These are phyloP conservation scores for Vanrija sp. DNA, from an alignment of 1,284 basidiomycete genomes.

Conservation along the genomic window DNA sequence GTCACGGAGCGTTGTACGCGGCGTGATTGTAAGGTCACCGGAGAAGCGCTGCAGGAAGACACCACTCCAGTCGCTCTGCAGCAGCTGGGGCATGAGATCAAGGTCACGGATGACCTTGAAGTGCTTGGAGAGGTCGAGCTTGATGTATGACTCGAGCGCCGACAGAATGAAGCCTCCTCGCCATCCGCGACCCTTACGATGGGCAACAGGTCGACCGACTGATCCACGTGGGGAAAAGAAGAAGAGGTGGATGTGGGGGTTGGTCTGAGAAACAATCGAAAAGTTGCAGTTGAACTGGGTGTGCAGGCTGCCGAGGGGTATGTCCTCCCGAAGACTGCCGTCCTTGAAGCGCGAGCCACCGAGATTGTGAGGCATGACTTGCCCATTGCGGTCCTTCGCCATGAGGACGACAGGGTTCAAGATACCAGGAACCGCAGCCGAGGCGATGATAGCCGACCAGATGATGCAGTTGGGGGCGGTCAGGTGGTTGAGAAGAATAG, in stretches of 20 bases:
- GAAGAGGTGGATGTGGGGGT: slow-evolving; percentile 97
- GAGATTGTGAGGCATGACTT: slow-evolving; percentile 87
- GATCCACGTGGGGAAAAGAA: slow-evolving; percentile 93
- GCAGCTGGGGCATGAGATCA: slow-evolving; percentile 76
- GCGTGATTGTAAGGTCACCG: slow-evolving; percentile 65
- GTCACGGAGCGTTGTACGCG: slow-evolving; percentile 73
- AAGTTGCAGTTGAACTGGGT: slow-evolving; percentile 95
- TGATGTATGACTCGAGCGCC: slow-evolving; percentile 87
- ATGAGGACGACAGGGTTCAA: slow-evolving; percentile 68
- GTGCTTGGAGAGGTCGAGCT: slow-evolving; percentile 90
- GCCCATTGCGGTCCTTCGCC: slow-evolving; percentile 83
- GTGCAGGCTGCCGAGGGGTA: slow-evolving; percentile 87
- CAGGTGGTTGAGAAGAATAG: slow-evolving; percentile 91
- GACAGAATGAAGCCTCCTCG: slow-evolving; percentile 92
- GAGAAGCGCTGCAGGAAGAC: slow-evolving; percentile 73
- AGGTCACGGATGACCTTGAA: slow-evolving; percentile 92
- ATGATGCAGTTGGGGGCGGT: slow-evolving; percentile 82
- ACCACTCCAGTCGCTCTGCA: slow-evolving; percentile 92
- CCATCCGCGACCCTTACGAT: slow-evolving; percentile 58
- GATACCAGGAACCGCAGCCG: slow-evolving; percentile 50
- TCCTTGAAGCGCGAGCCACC: slow-evolving; percentile 83
- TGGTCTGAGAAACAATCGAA: slow-evolving; percentile 88
- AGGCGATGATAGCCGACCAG: slow-evolving; percentile 53
- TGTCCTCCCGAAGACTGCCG: slow-evolving; percentile 85
- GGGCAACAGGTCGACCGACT: slow-evolving; percentile 58